Percentiles rank a stretch among this genome's conserved stretches.
These are phyloP conservation scores for Colletotrichum musicola DNA, from an alignment of 2,329 filamentous ascomycete species.

Conservation along the genomic window DNA sequence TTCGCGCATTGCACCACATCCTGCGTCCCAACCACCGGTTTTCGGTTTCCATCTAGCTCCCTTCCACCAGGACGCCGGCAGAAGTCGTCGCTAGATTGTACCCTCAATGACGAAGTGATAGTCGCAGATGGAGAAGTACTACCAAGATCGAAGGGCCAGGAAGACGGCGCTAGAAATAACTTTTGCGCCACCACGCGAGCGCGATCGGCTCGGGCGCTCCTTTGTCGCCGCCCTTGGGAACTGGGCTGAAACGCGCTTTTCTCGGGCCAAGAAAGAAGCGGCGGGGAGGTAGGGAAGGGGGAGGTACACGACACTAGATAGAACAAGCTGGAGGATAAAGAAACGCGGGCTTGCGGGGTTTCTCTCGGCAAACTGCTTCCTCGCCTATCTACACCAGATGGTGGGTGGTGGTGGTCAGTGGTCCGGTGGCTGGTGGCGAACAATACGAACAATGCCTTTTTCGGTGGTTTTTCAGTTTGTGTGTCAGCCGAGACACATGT, in stretches of 20 bases:
- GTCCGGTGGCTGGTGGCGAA: neutral
- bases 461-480: too few species aligned
- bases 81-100: too few species aligned
- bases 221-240: neutral
- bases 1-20: neutral
- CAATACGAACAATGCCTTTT: neutral
- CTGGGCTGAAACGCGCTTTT: conserved; percentile 27
- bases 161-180: conserved; percentile 27
- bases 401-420: neutral
- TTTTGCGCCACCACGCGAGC: conserved; percentile 18
- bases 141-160: neutral
- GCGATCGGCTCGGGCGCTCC: neutral
- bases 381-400: neutral
- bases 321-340: neutral
- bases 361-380: neutral
- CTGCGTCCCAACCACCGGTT: neutral
- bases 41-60: neutral
- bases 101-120: too few species aligned
- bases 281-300: neutral
- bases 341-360: neutral
- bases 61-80: too few species aligned
- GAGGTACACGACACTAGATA: neutral
- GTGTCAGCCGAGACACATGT: too few species aligned
- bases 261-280: conserved; percentile 16
- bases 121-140: too few species aligned